A percentile compares a stretch with the other conserved stretches of the same genome.
phyloP scores from a whole-genome alignment of 345 rosid species.

The Fremontodendron californicum region DNA sequence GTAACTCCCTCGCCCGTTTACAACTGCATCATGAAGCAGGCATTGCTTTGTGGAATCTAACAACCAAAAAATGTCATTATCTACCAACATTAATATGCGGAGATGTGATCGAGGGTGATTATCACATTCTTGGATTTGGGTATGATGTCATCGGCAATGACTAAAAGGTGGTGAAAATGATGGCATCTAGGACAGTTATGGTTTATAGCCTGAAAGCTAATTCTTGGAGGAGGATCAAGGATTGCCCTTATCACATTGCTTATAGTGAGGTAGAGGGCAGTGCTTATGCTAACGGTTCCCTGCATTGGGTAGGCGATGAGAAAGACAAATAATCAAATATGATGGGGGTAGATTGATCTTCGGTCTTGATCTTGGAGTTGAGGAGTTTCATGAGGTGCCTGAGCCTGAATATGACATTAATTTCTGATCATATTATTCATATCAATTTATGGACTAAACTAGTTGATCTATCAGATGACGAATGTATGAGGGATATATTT shows the following conservation, averaged over 20 bases:
- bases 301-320: neutral
- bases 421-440: no score
- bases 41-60: slow-evolving; percentile 10
- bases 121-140: neutral
- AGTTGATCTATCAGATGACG: neutral
- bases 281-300: neutral
- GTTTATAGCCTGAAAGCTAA: slow-evolving; percentile 1
- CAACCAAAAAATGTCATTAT: neutral
- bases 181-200: neutral
- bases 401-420: neutral
- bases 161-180: neutral
- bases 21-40: neutral
- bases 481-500: neutral
- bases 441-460: neutral
- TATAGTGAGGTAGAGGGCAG: neutral
- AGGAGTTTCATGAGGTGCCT: neutral
- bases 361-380: neutral
- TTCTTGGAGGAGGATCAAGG: slow-evolving; percentile 6
- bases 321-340: no score
- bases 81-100: neutral
- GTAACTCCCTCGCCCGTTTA: neutral
- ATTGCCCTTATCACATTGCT: neutral
- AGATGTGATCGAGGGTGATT: neutral
- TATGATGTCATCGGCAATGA: neutral
- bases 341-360: neutral